phyloP scores from a whole-genome alignment of 495 filamentous ascomycete species.

The Astrocystis sublimbata region DNA sequence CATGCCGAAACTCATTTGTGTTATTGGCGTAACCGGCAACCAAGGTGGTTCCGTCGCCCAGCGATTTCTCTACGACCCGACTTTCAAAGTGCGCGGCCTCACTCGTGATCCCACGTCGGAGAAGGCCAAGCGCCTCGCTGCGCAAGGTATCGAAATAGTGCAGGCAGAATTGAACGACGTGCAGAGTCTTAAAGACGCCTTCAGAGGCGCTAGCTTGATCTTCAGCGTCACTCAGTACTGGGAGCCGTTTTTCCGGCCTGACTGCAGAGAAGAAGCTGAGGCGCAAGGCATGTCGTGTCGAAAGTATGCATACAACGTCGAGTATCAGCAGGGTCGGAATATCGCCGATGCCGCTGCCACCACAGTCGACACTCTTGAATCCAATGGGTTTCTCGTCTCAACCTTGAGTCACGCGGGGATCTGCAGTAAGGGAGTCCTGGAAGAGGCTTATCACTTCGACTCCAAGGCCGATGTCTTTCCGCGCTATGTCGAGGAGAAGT shows the following conservation, averaged over 20 bases:
- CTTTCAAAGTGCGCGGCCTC: slow-evolving; percentile 44
- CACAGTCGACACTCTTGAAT: background rate
- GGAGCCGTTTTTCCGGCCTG: slow-evolving; percentile 38
- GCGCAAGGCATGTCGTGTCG: slow-evolving; percentile 4
- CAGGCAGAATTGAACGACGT: slow-evolving; percentile 45
- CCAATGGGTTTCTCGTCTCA: background rate
- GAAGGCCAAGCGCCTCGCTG: slow-evolving; percentile 38
- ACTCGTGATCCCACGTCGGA: slow-evolving; percentile 48
- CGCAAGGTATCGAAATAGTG: slow-evolving; percentile 47
- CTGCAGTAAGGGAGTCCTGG: background rate
- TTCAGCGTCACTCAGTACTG: slow-evolving; percentile 56
- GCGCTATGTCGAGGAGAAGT: background rate
- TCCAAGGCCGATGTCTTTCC: slow-evolving; percentile 3
- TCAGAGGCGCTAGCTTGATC: slow-evolving; percentile 48
- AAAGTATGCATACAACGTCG: slow-evolving; percentile 2
- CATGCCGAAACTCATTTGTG: slow-evolving; percentile 35
- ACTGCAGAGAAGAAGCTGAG: slow-evolving; percentile 1
- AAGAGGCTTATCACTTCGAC: slow-evolving; percentile 5
- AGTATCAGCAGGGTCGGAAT: background rate
- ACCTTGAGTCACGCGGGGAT: slow-evolving; percentile 1
- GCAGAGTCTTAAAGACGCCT: slow-evolving; percentile 40
- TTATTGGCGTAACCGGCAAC: slow-evolving; percentile 47
- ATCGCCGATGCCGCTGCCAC: background rate
- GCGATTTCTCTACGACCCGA: slow-evolving; percentile 37
- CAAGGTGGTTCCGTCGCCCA: slow-evolving; percentile 47